Conservation (phyloP, 768 basidiomycete genomes). For the Kwoniella heveanensis region DNA sequence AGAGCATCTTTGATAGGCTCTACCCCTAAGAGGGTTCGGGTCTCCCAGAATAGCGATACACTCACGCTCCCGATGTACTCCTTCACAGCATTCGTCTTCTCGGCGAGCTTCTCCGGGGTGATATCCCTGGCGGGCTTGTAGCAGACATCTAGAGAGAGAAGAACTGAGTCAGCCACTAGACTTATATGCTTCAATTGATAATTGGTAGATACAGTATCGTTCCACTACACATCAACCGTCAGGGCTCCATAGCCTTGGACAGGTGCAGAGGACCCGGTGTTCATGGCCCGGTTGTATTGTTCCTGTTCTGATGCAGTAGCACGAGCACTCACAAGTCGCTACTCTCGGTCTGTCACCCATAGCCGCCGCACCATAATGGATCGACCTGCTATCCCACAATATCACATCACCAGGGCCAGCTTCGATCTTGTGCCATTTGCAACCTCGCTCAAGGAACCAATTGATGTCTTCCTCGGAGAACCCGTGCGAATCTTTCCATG, state of each 20-base stretch:
- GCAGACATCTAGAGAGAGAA: conserved; percentile 44
- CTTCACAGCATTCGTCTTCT: conserved; percentile 31
- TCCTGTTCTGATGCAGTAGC: background rate
- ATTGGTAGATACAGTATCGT: too few species aligned
- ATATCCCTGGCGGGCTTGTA: conserved; percentile 52
- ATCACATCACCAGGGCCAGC: conserved; percentile 54
- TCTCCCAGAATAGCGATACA: too few species aligned
- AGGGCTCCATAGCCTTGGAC: background rate
- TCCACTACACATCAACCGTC: too few species aligned
- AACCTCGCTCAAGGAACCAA: conserved; percentile 57
- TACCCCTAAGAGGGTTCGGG: too few species aligned
- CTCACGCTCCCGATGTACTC: conserved; percentile 41
- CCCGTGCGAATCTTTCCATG: conserved; percentile 25
- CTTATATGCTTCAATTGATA: too few species aligned
- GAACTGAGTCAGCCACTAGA: too few species aligned
- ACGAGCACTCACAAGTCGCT: conserved; percentile 48
- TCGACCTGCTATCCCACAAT: conserved; percentile 49
- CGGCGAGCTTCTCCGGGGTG: conserved; percentile 29
- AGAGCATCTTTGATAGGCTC: too few species aligned
- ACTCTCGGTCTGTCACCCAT: conserved; percentile 41
- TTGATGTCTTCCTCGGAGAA: conserved; percentile 38
- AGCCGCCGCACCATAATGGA: conserved; percentile 53
- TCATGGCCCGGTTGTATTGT: too few species aligned
- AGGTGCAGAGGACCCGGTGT: background rate
- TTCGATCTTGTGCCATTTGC: conserved; percentile 53